These are phyloP conservation scores for Coccinonectria pachysandricola DNA, from an alignment of 2,329 filamentous ascomycete species.

Conservation along the genomic window DNA sequence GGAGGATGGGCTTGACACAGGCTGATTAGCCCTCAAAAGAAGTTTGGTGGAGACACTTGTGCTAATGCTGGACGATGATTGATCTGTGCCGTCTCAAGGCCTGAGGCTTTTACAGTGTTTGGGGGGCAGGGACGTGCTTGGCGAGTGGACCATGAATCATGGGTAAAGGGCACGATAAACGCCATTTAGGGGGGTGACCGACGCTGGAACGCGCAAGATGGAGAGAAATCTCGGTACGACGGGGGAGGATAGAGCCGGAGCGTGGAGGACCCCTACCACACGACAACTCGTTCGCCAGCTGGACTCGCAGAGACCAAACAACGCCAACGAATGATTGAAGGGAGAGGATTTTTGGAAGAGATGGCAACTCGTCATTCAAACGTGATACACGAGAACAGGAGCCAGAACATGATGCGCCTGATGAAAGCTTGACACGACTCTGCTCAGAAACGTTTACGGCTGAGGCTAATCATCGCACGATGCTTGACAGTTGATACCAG, in stretches of 20 bases:
- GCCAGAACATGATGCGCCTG: too few species aligned
- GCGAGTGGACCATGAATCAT: conserved; percentile 26
- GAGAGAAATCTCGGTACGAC: conserved; percentile 19
- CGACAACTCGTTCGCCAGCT: too few species aligned
- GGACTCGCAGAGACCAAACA: too few species aligned
- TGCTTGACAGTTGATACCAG: conserved; percentile 11
- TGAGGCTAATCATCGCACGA: conserved; percentile 5
- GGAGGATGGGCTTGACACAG: conserved; percentile 16
- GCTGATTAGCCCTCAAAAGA: conserved; percentile 23
- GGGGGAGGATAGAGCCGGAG: conserved; percentile 16
- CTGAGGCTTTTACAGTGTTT: conserved; percentile 26
- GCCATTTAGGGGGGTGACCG: conserved; percentile 14
- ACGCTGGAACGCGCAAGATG: conserved; percentile 19
- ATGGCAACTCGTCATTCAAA: too few species aligned
- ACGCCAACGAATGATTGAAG: too few species aligned
- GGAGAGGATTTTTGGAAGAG: too few species aligned
- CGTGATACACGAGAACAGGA: too few species aligned
- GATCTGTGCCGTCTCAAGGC: conserved; percentile 19
- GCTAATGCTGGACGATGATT: conserved; percentile 19
- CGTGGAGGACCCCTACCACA: conserved; percentile 12
- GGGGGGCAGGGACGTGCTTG: conserved; percentile 19
- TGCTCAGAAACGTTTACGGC: too few species aligned
- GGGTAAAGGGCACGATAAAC: conserved; percentile 14
- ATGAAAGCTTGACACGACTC: too few species aligned
- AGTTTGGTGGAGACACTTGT: conserved; percentile 24